Conservation (phyloP, 768 basidiomycete species). For the Neoboletus magnificus region DNA sequence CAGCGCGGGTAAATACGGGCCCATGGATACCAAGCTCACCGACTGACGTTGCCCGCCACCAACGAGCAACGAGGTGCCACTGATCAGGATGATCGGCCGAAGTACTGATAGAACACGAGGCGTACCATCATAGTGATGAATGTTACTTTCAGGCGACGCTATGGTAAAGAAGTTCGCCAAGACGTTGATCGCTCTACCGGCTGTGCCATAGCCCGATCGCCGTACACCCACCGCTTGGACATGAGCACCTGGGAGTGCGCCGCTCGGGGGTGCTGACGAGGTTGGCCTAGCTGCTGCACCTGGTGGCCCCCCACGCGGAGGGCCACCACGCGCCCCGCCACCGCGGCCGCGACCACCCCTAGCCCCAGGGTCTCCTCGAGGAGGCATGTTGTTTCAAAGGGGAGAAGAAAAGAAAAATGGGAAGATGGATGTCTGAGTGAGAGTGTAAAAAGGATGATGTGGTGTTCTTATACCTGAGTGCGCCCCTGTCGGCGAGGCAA, state of each 20-base stretch:
- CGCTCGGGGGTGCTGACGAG: conserved; percentile 31
- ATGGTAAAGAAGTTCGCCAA: conserved; percentile 63
- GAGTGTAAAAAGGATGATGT: conserved; percentile 3
- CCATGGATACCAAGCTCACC: conserved; percentile 10
- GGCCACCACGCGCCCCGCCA: conserved; percentile 28
- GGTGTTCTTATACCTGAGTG: conserved; percentile 19
- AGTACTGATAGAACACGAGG: conserved; percentile 26
- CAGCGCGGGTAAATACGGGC: conserved; percentile 1
- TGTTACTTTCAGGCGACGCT: conserved; percentile 56
- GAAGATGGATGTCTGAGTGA: conserved; percentile 21
- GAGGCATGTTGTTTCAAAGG: conserved; percentile 36
- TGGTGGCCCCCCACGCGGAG: conserved; percentile 29
- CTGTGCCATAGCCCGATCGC: conserved; percentile 59
- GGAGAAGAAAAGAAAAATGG: background rate
- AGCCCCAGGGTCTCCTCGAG: conserved; percentile 26
- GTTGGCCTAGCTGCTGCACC: conserved; percentile 14
- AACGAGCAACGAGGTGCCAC: background rate
- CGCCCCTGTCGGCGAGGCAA: conserved; percentile 1
- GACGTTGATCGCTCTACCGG: conserved; percentile 45
- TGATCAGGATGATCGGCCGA: conserved; percentile 22
- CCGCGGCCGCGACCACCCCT: conserved; percentile 28
- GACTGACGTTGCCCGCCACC: conserved; percentile 13
- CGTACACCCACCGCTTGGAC: conserved; percentile 62
- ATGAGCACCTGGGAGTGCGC: conserved; percentile 33
- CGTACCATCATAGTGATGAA: conserved; percentile 80